phyloP scores from a whole-genome alignment of 2,329 filamentous ascomycete species.

The Phyllosticta paracitricarpa region DNA sequence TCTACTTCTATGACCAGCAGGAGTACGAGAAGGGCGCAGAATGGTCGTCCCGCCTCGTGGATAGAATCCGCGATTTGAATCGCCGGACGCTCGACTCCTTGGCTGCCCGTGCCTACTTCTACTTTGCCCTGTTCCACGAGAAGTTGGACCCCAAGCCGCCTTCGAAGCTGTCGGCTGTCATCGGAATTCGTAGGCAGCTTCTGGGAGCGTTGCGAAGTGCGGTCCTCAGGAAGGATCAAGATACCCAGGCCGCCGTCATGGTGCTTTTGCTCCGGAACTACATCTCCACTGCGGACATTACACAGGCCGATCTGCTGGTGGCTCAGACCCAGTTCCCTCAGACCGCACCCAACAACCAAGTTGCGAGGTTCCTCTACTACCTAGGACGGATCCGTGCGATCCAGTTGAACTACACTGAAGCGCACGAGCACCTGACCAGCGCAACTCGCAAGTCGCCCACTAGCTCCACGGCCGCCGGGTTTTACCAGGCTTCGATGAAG shows the following conservation, averaged over 20 bases:
- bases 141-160: conserved; percentile 78
- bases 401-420: conserved; percentile 92
- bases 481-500: conserved; percentile 94
- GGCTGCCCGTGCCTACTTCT: conserved; percentile 94
- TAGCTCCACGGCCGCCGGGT: conserved; percentile 78
- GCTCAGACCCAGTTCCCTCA: conserved; percentile 93
- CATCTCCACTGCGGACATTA: conserved; percentile 89
- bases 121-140: conserved; percentile 93
- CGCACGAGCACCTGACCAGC: conserved; percentile 85
- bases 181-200: conserved; percentile 75
- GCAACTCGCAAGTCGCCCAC: conserved; percentile 93
- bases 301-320: conserved; percentile 89
- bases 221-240: conserved; percentile 92
- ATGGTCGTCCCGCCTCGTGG: conserved; percentile 75
- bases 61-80: conserved; percentile 81
- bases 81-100: conserved; percentile 88
- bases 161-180: conserved; percentile 77
- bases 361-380: conserved; percentile 95
- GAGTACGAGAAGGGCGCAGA: conserved; percentile 68
- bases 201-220: conserved; percentile 84
- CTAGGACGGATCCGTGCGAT: conserved; percentile 92
- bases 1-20: conserved; percentile 79
- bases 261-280: conserved; percentile 93
- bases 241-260: conserved; percentile 94
- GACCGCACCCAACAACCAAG: conserved; percentile 93